Evolutionary conservation across 345 rosid species (phyloP).

Genomic region (Eucalyptus shirleyi): DNA sequence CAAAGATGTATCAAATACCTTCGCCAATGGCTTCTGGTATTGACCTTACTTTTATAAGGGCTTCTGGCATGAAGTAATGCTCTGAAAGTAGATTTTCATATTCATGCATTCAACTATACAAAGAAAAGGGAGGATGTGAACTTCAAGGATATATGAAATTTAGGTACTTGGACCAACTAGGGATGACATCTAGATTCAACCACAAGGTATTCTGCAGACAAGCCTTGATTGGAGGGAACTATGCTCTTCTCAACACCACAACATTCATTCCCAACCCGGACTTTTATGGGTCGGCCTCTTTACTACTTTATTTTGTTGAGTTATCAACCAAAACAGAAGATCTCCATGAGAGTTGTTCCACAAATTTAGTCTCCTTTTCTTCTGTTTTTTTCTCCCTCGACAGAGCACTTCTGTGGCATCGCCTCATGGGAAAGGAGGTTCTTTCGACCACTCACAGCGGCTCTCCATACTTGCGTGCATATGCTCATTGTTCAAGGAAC

Average conservation of each 20-base stretch:
- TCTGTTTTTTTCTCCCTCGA: not conserved
- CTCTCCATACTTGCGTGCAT: conserved; percentile 29
- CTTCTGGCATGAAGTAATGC: not conserved
- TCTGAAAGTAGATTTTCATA: not conserved
- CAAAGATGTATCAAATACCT: conserved; percentile 42
- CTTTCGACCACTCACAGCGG: conserved; percentile 10
- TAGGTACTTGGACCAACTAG: conserved; percentile 59
- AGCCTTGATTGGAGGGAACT: conserved; percentile 59
- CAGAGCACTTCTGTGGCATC: conserved; percentile 54
- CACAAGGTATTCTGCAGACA: conserved; percentile 65
- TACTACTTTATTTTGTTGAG: not conserved
- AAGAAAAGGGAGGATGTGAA: not conserved
- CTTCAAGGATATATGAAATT: not conserved
- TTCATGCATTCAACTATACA: not conserved
- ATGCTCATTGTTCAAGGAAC: conserved; percentile 42
- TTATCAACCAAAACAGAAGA: not conserved
- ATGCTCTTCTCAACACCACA: conserved; percentile 44
- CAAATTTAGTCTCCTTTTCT: not conserved
- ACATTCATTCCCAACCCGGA: conserved; percentile 53
- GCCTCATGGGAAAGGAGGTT: conserved; percentile 42
- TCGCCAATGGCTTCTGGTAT: conserved; percentile 54
- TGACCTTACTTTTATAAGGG: not conserved
- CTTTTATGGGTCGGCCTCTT: conserved; percentile 30
- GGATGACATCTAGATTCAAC: conserved; percentile 43
- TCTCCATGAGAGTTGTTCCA: not conserved